Base-by-base conservation (phyloP, 169 alveolate species). In the Plasmodium sp. region DNA sequence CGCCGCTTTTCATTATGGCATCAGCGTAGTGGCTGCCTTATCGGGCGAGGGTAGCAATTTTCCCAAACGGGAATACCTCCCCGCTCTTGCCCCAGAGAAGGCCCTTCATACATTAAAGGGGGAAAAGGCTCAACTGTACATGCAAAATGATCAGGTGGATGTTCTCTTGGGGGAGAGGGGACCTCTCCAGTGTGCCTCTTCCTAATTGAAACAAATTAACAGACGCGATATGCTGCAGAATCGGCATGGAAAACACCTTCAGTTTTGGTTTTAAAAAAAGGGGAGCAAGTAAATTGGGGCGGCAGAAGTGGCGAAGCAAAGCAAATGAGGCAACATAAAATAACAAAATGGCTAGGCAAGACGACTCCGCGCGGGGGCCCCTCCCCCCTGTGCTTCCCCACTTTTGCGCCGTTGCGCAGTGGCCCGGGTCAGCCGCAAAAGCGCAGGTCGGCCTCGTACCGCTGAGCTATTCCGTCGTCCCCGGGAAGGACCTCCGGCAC, bases 381-480 rank as follows among this genome's bases (percentile, higher is more conserved):
- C 5, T 39, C 45, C 4, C 45, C 5, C 5, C 5, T 39, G 4
- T 7, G 5, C 45, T 0, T 39, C 9, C 5, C 5, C 45, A 39
- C 45, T 4, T 56, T 56, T 3, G 27, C 31, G 6, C 72, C 16
- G 3, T 4, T 56, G 72, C 27, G 72, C 31, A 3, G 27, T 27
- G 6, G 27, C 75, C 67, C 22, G 5, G n/a, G 16, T 31, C 56
- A 34, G 33, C 58, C 41, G 14, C 34, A 85, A 73, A 51, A 54
- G n/a, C 71, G 73, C 10, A 88, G 10, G 51, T 88, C 94, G 2
- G 94, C 41, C 54, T 88, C 90, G 33, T 88, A 88, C 16, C 90
- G 45, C 54, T 88, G 94, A 7, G 94, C 94, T 88, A 88, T 88
- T 22, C 94, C 94, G 5, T 88, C 75, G 0, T 79, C 33, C 83